Evolutionary conservation across 2,329 filamentous ascomycete genomes (phyloP).

Genomic region (Colletotrichum endophyticum): DNA sequence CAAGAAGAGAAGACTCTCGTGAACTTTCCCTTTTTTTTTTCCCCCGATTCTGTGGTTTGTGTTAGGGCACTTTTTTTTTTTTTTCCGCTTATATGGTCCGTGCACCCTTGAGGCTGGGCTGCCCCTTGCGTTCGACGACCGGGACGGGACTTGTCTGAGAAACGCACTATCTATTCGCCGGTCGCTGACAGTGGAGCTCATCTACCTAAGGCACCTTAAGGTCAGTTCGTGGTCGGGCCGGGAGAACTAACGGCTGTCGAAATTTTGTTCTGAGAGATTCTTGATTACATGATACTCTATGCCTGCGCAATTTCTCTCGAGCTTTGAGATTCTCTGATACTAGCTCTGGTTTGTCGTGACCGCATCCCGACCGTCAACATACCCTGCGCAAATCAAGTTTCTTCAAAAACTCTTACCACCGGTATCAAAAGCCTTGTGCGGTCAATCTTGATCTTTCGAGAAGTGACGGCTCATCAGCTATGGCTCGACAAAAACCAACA

Average conservation of each 20-base stretch:
- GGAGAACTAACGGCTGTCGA: neutral
- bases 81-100: neutral
- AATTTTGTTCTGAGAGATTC: neutral
- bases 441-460: neutral
- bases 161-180: neutral
- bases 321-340: neutral
- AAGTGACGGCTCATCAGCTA: neutral
- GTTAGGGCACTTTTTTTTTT: conserved; percentile 3
- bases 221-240: too few species aligned
- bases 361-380: neutral
- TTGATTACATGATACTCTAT: neutral
- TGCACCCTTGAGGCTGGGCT: neutral
- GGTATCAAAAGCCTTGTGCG: neutral
- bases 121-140: too few species aligned
- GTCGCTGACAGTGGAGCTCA: neutral
- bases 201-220: too few species aligned
- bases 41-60: neutral
- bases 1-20: neutral
- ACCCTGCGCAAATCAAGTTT: neutral
- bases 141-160: neutral
- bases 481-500: conserved; percentile 14
- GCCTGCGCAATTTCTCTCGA: neutral
- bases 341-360: neutral
- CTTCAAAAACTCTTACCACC: neutral
- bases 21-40: neutral